Conservation (phyloP, 208 protist genomes). For the Acanthamoeba sp. region DNA sequence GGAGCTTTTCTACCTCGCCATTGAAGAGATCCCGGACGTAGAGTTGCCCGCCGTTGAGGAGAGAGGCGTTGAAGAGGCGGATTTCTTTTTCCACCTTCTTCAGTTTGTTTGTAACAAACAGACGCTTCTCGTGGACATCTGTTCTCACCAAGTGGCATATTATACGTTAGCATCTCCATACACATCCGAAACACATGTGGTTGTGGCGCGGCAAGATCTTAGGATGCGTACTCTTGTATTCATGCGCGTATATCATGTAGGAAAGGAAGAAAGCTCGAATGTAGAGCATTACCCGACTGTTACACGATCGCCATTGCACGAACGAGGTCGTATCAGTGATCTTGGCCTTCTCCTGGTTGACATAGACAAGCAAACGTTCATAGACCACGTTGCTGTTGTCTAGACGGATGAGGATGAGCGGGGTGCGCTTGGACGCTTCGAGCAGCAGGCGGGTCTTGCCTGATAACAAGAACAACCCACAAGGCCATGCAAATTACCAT, state of each 20-base stretch:
- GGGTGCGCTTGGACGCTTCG: slow-evolving; percentile 53
- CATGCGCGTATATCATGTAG: slow-evolving; percentile 24
- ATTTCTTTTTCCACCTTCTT: slow-evolving; percentile 14
- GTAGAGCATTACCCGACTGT: background rate
- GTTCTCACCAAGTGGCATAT: background rate
- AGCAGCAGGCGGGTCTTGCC: slow-evolving; percentile 61
- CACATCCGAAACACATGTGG: background rate
- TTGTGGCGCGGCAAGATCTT: background rate
- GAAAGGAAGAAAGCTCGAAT: slow-evolving; percentile 14
- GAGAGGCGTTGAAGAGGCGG: slow-evolving; percentile 66
- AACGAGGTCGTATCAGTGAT: background rate
- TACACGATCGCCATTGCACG: background rate
- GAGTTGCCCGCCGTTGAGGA: slow-evolving; percentile 60
- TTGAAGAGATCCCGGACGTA: background rate
- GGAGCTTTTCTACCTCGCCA: background rate
- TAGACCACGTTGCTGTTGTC: slow-evolving; percentile 63
- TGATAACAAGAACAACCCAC: background rate
- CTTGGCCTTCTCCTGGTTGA: background rate
- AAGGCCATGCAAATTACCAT: background rate
- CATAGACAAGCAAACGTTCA: background rate
- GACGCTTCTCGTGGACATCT: slow-evolving; percentile 12
- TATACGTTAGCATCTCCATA: background rate
- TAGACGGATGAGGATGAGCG: slow-evolving; percentile 68
- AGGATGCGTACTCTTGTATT: slow-evolving; percentile 15
- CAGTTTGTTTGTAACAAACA: slow-evolving; percentile 49